Base-by-base conservation (phyloP, 257 asterid species). In the Solanum ahanhuiri region DNA sequence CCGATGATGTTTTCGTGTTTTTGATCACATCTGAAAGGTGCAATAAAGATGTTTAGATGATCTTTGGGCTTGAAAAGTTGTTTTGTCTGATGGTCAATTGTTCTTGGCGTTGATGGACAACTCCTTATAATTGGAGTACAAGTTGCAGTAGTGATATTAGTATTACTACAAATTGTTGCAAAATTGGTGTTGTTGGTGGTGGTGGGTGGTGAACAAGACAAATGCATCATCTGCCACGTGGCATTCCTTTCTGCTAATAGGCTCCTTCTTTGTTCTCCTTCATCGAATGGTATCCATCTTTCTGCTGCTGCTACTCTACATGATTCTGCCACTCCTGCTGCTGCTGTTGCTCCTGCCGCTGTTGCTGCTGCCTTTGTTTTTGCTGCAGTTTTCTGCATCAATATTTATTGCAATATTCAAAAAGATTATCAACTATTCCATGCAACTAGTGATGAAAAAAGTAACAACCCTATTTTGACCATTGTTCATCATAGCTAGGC, bases 211-310 rank as follows among this genome's bases (percentile, higher is more conserved):
- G 93, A 89, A 85, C 90, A 87, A 51, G 94, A 93, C 88, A 91
- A 88, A 82, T 91, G 91, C 92, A 88, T 92, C 92, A 89, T 87
- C 23, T 91, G 93, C 97, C 98, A 96, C 90, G 96, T 93, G 98
- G 94, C 96, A 91, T 91, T 95, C 91, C 92, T 89, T 85, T 88
- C 91, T 45, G 64, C 41, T 39, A 72, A 83, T 60, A 82, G 86
- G 88, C 41, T 92, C 89, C 95, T 91, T 64, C 91, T 90, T 85
- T 89, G 94, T 81, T 43, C 87, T 25, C 88, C 93, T 10, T 91
- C 92, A 11, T 92, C 92, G 92, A 94, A 91, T 88, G 91, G 96
- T 91, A 91, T 39, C 98, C 98, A 95, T 94, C 96, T 95, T 85
- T 90, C 92, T 60, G 89, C 90, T 85, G 90, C 90, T 91, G 89